A percentile compares a stretch with the other conserved stretches of the same genome.
Evolutionary conservation across 2,329 filamentous ascomycete species (phyloP).

Genomic region (Talaromyces sp.): DNA sequence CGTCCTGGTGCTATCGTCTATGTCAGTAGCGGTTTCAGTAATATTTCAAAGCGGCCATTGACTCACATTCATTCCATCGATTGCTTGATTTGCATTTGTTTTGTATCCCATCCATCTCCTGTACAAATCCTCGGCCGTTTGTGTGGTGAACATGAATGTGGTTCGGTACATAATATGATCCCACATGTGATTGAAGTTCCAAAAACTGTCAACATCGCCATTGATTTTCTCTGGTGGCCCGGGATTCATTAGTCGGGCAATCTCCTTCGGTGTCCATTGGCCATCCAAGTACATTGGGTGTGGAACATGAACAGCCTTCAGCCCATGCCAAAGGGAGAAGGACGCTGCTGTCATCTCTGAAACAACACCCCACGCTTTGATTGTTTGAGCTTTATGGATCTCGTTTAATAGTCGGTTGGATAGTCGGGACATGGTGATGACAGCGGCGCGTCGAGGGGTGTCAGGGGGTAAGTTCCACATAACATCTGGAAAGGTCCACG

Average conservation of each 20-base stretch:
- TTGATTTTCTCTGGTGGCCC: conserved; percentile 12
- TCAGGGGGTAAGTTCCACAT: conserved; percentile 16
- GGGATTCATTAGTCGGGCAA: conserved; percentile 9
- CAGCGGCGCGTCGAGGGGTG: conserved; percentile 9
- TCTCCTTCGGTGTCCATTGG: conserved; percentile 11
- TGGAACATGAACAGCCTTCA: conserved; percentile 18
- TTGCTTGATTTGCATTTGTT: too few species aligned
- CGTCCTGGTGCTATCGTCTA: too few species aligned
- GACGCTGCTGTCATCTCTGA: conserved; percentile 17
- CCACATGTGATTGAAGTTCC: conserved; percentile 9
- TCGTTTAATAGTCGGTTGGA: conserved; percentile 5
- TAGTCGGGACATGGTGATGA: conserved; percentile 16
- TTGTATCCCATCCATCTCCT: conserved; percentile 14
- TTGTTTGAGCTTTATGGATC: conserved; percentile 7
- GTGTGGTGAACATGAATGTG: conserved; percentile 14
- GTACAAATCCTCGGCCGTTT: conserved; percentile 10
- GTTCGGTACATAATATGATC: conserved; percentile 12
- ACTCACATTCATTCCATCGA: too few species aligned
- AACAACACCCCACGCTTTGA: conserved; percentile 8
- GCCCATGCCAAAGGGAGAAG: conserved; percentile 17
- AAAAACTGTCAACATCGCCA: conserved; percentile 10
- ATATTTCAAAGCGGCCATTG: too few species aligned
- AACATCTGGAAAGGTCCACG: conserved; percentile 14
- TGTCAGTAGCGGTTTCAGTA: too few species aligned
- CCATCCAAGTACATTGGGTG: conserved; percentile 11